Evolutionary conservation across 805 yeast species (phyloP).

Genomic region (Zygosaccharomyces pseudorouxii): DNA sequence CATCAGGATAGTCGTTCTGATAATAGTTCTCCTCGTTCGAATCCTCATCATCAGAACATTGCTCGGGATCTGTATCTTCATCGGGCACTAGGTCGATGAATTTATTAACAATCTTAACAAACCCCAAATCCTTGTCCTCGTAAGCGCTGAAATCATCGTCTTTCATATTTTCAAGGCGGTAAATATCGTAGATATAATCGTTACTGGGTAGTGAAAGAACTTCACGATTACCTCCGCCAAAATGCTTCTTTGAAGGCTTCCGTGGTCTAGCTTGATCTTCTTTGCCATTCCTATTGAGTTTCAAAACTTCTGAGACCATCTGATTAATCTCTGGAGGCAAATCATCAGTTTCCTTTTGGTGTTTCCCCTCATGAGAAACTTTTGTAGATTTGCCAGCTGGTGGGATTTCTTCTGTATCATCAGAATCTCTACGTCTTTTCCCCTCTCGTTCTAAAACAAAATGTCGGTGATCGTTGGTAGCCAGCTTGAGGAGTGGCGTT

Average conservation of each 20-base stretch:
- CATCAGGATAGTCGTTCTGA: slow-evolving; percentile 91
- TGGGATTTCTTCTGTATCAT: slow-evolving; percentile 11
- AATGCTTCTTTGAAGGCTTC: slow-evolving; percentile 25
- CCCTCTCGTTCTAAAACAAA: slow-evolving; percentile 32
- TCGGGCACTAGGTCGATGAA: slow-evolving; percentile 35
- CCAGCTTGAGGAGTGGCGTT: slow-evolving; percentile 28
- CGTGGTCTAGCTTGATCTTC: slow-evolving; percentile 16
- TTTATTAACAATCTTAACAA: slow-evolving; percentile 41
- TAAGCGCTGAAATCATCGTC: slow-evolving; percentile 43
- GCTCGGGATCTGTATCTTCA: slow-evolving; percentile 39
- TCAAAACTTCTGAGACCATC: slow-evolving; percentile 63
- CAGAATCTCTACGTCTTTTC: slow-evolving; percentile 24
- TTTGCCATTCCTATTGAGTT: slow-evolving; percentile 25
- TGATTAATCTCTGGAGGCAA: slow-evolving; percentile 64
- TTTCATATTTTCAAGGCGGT: slow-evolving; percentile 59
- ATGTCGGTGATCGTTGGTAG: slow-evolving; percentile 24
- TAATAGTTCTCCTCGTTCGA: slow-evolving; percentile 90
- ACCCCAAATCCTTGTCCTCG: slow-evolving; percentile 35
- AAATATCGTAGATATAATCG: slow-evolving; percentile 93
- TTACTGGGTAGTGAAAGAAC: slow-evolving; percentile 30
- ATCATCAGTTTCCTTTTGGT: slow-evolving; percentile 21
- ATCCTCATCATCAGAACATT: slow-evolving; percentile 67
- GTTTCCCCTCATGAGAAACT: slow-evolving; percentile 13
- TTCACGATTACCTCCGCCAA: slow-evolving; percentile 12
- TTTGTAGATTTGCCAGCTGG: slow-evolving; percentile 9